phyloP scores from a whole-genome alignment of 129 eudicot species.

The Saussurea involucrata region DNA sequence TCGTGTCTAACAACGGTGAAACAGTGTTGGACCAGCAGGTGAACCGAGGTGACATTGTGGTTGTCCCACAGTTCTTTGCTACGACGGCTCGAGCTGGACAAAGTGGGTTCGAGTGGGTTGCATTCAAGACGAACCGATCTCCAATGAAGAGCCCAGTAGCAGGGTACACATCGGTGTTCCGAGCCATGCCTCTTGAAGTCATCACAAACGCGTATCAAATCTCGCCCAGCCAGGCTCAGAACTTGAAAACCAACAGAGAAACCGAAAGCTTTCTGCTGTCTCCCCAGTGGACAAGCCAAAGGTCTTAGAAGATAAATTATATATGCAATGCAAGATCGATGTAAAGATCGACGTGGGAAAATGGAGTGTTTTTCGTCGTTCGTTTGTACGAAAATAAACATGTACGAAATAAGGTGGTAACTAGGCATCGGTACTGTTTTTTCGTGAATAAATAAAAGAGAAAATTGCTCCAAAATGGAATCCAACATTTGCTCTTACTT shows the following conservation, averaged over 20 bases:
- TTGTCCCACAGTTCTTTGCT: slow-evolving; percentile 66
- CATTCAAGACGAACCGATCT: slow-evolving; percentile 61
- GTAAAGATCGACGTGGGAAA: neutral
- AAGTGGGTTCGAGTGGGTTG: slow-evolving; percentile 66
- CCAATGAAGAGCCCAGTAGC: slow-evolving; percentile 57
- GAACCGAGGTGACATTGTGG: slow-evolving; percentile 55
- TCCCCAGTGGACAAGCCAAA: slow-evolving; percentile 20
- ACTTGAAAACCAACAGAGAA: slow-evolving; percentile 48
- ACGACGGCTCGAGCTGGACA: slow-evolving; percentile 42
- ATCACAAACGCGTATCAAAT: slow-evolving; percentile 43
- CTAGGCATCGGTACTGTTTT: too few species aligned
- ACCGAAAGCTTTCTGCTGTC: slow-evolving; percentile 48
- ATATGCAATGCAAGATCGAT: neutral
- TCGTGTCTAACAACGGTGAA: slow-evolving; percentile 47
- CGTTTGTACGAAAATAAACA: neutral
- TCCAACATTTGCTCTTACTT: too few species aligned
- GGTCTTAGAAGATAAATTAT: neutral
- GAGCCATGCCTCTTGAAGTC: slow-evolving; percentile 66
- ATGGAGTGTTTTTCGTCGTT: neutral
- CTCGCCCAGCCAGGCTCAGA: slow-evolving; percentile 56
- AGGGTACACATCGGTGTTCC: slow-evolving; percentile 67
- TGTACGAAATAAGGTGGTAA: neutral
- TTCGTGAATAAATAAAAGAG: too few species aligned
- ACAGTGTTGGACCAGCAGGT: slow-evolving; percentile 53
- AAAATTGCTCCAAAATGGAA: too few species aligned